Percentiles rank a stretch among this genome's conserved stretches.
These are phyloP conservation scores for Dendrobium catenatum DNA, from an alignment of 106 monocot genomes.

Conservation along the genomic window DNA sequence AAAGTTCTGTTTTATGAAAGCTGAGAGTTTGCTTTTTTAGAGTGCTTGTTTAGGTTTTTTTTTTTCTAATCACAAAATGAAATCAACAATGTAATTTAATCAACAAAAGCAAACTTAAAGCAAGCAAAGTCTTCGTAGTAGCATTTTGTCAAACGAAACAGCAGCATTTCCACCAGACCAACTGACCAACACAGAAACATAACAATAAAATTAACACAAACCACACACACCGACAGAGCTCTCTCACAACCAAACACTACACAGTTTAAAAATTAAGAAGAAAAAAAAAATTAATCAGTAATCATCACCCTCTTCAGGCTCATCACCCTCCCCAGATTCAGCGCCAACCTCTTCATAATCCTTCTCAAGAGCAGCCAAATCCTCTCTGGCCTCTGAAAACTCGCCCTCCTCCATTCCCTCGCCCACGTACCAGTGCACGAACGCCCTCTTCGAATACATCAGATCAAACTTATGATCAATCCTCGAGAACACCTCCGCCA, in stretches of 20 bases:
- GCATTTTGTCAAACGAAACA: too few relatives aligned
- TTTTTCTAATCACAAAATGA: too few relatives aligned
- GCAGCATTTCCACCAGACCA: too few relatives aligned
- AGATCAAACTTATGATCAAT: conserved; percentile 94
- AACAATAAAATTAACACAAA: too few relatives aligned
- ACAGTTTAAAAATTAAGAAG: too few relatives aligned
- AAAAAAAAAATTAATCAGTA: conserved; percentile 14
- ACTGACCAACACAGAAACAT: too few relatives aligned
- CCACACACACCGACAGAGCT: neutral
- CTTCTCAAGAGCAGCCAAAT: conserved; percentile 80
- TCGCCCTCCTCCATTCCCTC: conserved; percentile 76
- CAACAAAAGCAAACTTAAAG: too few relatives aligned
- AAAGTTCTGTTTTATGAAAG: neutral
- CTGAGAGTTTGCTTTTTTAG: too few relatives aligned
- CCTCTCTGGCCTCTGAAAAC: conserved; percentile 68
- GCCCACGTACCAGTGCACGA: conserved; percentile 68
- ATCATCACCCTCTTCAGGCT: conserved; percentile 55
- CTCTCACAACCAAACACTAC: too few relatives aligned
- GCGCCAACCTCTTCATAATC: conserved; percentile 87
- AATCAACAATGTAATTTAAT: too few relatives aligned
- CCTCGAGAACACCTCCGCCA: conserved; percentile 75
- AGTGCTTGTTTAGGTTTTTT: neutral
- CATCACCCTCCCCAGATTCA: conserved; percentile 62
- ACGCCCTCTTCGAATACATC: conserved; percentile 69
- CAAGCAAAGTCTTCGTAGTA: too few relatives aligned